Conservation (phyloP, 306 rosid genomes). For the Crotalaria pallida region DNA sequence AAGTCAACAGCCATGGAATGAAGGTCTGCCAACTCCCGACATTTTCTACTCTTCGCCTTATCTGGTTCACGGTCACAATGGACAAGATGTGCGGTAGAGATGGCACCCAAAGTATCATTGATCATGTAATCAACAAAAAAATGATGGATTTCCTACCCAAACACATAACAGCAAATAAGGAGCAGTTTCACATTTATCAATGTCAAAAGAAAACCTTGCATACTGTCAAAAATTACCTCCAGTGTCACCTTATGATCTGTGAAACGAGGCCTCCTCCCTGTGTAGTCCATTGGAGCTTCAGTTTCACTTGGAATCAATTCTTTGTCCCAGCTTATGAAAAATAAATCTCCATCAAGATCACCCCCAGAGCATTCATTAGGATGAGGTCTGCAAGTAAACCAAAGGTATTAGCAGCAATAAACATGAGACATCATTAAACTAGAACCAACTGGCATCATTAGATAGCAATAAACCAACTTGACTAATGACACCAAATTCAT, state of each 20-base stretch:
- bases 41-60: slow-evolving; percentile 62
- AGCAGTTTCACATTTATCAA: slow-evolving; percentile 3
- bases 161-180: slow-evolving; percentile 14
- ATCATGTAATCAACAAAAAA: slow-evolving; percentile 93
- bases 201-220: background rate
- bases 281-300: slow-evolving; percentile 78
- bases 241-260: slow-evolving; percentile 77
- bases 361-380: slow-evolving; percentile 99
- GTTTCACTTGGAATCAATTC: slow-evolving; percentile 56
- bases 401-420: slow-evolving; percentile 13
- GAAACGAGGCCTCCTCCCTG: slow-evolving; percentile 78
- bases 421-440: background rate
- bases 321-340: slow-evolving; percentile 80
- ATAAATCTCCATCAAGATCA: slow-evolving; percentile 94
- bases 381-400: slow-evolving; percentile 69
- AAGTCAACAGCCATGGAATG: slow-evolving; percentile 98
- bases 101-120: slow-evolving; percentile 87
- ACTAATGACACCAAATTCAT: background rate
- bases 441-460: background rate
- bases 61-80: slow-evolving; percentile 77
- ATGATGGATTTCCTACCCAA: slow-evolving; percentile 71
- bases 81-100: slow-evolving; percentile 90
- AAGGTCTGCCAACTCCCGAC: slow-evolving; percentile 69
- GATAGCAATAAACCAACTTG: background rate
- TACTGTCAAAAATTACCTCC: slow-evolving; percentile 46